These are phyloP conservation scores for Taiwanofungus camphoratus DNA, from an alignment of 1,284 basidiomycete species.

Conservation along the genomic window DNA sequence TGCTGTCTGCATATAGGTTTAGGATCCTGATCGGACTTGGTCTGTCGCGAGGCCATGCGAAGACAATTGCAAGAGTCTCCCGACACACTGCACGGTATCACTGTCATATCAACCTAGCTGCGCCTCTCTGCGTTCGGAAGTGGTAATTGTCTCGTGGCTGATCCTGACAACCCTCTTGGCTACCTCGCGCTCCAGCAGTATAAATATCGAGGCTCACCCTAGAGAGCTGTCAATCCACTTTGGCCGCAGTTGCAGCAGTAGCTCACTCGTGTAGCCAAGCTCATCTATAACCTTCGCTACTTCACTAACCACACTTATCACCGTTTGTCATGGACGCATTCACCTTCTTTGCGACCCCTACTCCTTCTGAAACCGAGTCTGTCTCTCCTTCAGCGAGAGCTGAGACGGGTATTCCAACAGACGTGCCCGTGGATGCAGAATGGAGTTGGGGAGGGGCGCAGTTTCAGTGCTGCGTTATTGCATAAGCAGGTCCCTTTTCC, in stretches of 20 bases:
- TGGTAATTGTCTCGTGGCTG: neutral
- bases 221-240: neutral
- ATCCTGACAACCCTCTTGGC: neutral
- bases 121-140: neutral
- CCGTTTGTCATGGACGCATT: neutral
- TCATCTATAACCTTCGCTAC: neutral
- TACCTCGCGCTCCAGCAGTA: neutral
- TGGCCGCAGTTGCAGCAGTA: too few species aligned
- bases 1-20: too few species aligned
- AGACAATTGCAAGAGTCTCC: too few species aligned
- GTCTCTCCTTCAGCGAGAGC: too few species aligned
- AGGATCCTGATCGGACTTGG: too few species aligned
- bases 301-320: neutral
- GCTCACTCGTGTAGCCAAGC: too few species aligned
- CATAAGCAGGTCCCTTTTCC: neutral
- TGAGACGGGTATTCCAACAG: too few species aligned
- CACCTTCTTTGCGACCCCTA: neutral
- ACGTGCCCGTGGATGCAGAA: too few species aligned
- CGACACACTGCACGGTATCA: too few species aligned
- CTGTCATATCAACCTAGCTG: neutral
- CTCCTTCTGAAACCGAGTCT: neutral
- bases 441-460: too few species aligned
- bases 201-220: neutral
- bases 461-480: conserved; percentile 1
- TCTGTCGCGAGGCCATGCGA: too few species aligned